Evolutionary conservation across 1,284 basidiomycete genomes (phyloP), one percentile per base, ranked within the genome.

Genomic region (Heliocybe sulcata): DNA sequence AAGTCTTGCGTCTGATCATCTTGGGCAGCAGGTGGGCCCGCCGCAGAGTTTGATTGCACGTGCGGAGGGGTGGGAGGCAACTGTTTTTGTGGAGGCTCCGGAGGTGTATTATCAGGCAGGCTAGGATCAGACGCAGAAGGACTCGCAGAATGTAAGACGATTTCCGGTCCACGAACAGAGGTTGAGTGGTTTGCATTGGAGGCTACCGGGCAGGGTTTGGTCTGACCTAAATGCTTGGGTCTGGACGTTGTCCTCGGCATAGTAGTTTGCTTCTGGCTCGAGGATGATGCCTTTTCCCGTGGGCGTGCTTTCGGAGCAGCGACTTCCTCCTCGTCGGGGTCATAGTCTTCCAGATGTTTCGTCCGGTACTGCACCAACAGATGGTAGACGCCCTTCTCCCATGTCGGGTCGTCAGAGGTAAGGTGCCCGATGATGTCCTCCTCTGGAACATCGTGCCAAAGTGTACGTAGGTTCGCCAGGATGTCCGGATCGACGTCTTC

Each of bases 341-440:
- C 81, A 64, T 82, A 87, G 59, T 85, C 79, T 64, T 87, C 83
- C 45, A 91, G 69, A 58, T 82, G 82, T 60, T 79, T 80, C 54
- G 76, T 76, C 42, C 92, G 82, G 70, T 95, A 96, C 60, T 85
- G 84, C 55, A 86, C 75, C 11, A 98, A 76, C 11, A 96, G 74
- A 65, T 91, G 87, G 69, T 97, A 98, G 52, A 96, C 89, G 0
- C 90, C 90, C 70, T 97, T 97, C 69, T 96, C 92, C 91, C 92
- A 94, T 22, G 89, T 94, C 57, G 84, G 82, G 57, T 84, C 81
- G 48, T 73, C 64, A 61, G 74, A 81, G 47, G 80, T 75, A 51
- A 98, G 74, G 53, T 81, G 85, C 50, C 79, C 74, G 54, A 85
- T 75, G 53, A 98, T 84, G 26, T 87, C 83, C 3, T 81, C 77